A percentile compares a stretch with the other conserved stretches of the same genome.
Conservation (phyloP, 345 rosid genomes). For the Rhodomyrtus tomentosa region DNA sequence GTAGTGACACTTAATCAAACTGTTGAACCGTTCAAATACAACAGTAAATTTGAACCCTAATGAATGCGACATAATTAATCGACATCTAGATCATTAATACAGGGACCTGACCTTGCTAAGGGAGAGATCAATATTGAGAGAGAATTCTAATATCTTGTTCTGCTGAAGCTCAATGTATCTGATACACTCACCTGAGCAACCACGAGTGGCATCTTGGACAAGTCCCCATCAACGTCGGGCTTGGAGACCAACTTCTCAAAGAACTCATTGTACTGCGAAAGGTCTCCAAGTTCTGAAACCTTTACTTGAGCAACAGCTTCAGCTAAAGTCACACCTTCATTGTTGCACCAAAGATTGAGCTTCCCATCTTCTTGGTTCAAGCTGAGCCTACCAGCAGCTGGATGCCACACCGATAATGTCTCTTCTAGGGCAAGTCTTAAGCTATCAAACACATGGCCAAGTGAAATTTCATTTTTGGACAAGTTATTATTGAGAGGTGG, state of each 20-base stretch:
- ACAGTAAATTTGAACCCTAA: background rate
- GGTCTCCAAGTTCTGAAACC: constrained; percentile 46
- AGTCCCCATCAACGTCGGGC: constrained; percentile 27
- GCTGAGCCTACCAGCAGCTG: constrained; percentile 47
- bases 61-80: background rate
- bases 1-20: background rate
- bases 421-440: constrained; percentile 47
- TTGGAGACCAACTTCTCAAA: constrained; percentile 38
- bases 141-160: background rate
- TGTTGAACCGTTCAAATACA: background rate
- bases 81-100: background rate
- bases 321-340: constrained; percentile 34
- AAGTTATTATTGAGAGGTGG: background rate
- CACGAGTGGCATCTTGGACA: constrained; percentile 45
- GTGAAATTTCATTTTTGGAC: constrained; percentile 7
- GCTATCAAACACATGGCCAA: constrained; percentile 21
- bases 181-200: constrained; percentile 42
- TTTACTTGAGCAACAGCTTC: constrained; percentile 29
- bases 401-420: constrained; percentile 45
- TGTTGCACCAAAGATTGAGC: constrained; percentile 50
- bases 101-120: background rate
- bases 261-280: constrained; percentile 37
- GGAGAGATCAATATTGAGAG: background rate
- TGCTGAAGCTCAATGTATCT: background rate
- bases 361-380: constrained; percentile 29